Percentiles rank a stretch among this genome's conserved stretches.
Evolutionary conservation across 1,284 basidiomycete genomes (phyloP).

Genomic region (Pulveroboletus sp.): DNA sequence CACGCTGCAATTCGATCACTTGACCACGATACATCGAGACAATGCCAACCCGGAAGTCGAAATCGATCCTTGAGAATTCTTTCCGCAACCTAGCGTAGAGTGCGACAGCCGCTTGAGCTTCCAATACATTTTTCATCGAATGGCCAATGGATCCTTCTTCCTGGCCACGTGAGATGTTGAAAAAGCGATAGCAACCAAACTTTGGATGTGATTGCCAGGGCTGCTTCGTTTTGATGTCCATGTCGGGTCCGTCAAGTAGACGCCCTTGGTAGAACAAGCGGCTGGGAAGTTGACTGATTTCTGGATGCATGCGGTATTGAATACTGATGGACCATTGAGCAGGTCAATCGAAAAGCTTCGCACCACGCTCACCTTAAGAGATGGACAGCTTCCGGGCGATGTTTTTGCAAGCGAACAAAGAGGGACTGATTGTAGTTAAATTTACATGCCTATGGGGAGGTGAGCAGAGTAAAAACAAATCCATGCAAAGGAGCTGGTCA

Average conservation of each 20-base stretch:
- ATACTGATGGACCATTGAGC: conserved; percentile 57
- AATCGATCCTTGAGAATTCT: conserved; percentile 65
- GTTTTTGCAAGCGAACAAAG: conserved; percentile 90
- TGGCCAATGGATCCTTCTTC: conserved; percentile 61
- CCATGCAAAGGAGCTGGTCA: conserved; percentile 23
- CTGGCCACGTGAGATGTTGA: conserved; percentile 67
- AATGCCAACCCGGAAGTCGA: conserved; percentile 83
- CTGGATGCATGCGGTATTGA: conserved; percentile 99
- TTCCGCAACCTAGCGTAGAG: conserved; percentile 76
- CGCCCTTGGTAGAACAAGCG: conserved; percentile 84
- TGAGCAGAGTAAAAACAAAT: conserved; percentile 12
- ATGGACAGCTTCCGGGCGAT: conserved; percentile 79
- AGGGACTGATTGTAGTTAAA: conserved; percentile 89
- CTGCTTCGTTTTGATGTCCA: conserved; percentile 81
- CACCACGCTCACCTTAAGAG: conserved; percentile 73
- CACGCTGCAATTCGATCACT: conserved; percentile 72
- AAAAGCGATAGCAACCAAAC: conserved; percentile 90
- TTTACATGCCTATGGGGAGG: conserved; percentile 60
- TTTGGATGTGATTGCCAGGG: conserved; percentile 84
- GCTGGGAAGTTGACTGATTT: conserved; percentile 91
- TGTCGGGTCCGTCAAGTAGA: conserved; percentile 85
- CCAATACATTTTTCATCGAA: conserved; percentile 79
- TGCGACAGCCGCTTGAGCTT: conserved; percentile 78
- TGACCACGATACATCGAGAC: conserved; percentile 97
- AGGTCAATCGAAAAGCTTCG: background rate